A percentile compares a stretch with the other conserved stretches of the same genome.
Evolutionary conservation across 2,329 filamentous ascomycete species (phyloP).

Genomic region (Neonectria punicea): DNA sequence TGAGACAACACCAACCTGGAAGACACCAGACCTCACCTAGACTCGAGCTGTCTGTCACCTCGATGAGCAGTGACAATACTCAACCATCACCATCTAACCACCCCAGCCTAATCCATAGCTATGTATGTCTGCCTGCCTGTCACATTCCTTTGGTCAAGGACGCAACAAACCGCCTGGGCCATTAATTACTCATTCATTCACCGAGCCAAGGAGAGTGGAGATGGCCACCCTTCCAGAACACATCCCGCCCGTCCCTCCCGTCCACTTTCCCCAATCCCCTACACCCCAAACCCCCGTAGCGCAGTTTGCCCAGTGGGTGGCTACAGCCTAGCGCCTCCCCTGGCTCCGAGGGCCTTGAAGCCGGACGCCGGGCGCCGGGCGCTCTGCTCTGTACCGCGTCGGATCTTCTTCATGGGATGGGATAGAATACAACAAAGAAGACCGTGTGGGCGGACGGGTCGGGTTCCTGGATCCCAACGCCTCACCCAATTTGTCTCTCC

Average conservation of each 20-base stretch:
- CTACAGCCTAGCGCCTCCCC: constrained; percentile 1
- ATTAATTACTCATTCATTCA: neutral
- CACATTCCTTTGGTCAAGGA: neutral
- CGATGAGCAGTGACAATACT: too few species aligned
- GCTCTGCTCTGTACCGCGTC: neutral
- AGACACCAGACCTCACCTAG: too few species aligned
- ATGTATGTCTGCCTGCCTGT: neutral
- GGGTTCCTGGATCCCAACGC: neutral
- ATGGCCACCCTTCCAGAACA: neutral
- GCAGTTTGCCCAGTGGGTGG: constrained; percentile 3
- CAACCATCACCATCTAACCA: neutral
- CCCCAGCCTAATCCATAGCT: too few species aligned
- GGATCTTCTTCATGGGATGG: neutral
- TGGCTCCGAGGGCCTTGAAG: neutral
- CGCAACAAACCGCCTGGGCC: neutral
- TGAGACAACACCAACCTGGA: too few species aligned
- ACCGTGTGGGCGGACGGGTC: neutral
- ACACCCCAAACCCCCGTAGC: neutral
- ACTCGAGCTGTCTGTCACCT: too few species aligned
- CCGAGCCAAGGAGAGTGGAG: neutral
- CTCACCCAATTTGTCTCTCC: neutral
- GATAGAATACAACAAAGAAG: neutral
- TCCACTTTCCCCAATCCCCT: neutral
- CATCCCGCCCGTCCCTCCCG: neutral
- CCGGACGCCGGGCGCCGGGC: neutral